Evolutionary conservation across 345 rosid genomes (phyloP), one percentile per base, ranked within the genome.

Genomic region (Murraya paniculata): DNA sequence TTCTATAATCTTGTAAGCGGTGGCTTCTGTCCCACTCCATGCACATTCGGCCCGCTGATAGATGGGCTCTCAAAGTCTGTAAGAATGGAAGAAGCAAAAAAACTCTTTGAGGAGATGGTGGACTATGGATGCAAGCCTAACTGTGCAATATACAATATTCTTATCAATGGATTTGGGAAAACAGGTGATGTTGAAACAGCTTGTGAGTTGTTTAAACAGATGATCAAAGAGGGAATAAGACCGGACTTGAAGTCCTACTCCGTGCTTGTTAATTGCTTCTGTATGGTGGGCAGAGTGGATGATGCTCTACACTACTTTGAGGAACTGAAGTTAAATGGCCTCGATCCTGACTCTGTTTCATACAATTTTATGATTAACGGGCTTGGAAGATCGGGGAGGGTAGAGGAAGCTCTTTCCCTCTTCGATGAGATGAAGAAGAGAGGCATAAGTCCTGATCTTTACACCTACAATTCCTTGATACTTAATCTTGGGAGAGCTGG

Each of bases 211-310:
- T 92, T 92, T 68, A 87, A 75, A 84, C 90, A 82, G 77, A 95
- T 95, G 99, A 81, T 84, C 27, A 85, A 83, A 82, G 91, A 88
- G 81, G 97, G 99, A 71, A 81, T 95, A 53, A 86, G 98, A 83
- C 96, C 96, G n/a, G 97, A 95, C 81, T 85, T 95, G 89, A 91
- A 87, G 87, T 87, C 97, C n/a, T 95, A 93, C 86, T 87, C 94
- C 48, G 83, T 89, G 82, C 89, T 95, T 60, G 91, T 95, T 7
- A 92, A 89, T 82, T 88, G 92, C 80, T 83, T 93, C 33, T 93
- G 91, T 84, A 83, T 81, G 84, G 88, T 48, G 0, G 93, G 92
- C 74, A 90, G 88, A 84, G 92, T 92, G 70, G 97, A 95, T 61
- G 97, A 93, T 71, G 99, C 92, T 22, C 38, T 91, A 61, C 77